phyloP scores from a whole-genome alignment of 495 filamentous ascomycete species.

The Usnea hakonensis region DNA sequence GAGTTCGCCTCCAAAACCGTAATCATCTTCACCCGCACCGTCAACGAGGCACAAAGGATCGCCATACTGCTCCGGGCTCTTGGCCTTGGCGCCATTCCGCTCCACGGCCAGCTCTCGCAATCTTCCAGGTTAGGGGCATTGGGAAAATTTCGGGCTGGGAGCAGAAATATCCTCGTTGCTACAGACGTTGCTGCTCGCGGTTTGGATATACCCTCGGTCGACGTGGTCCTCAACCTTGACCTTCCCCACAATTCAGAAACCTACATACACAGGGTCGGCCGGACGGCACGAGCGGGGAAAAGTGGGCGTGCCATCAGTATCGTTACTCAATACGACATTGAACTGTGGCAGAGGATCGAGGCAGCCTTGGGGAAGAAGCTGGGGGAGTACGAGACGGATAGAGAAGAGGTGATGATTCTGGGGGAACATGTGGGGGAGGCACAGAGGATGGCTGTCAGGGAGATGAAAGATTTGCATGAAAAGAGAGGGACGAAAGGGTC shows the following conservation, averaged over 20 bases:
- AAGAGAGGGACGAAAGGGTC: slow-evolving; percentile 60
- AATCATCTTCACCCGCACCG: slow-evolving; percentile 90
- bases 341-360: slow-evolving; percentile 81
- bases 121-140: slow-evolving; percentile 74
- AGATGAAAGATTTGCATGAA: slow-evolving; percentile 80
- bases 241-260: slow-evolving; percentile 78
- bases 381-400: slow-evolving; percentile 54
- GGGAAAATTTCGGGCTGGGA: slow-evolving; percentile 73
- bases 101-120: slow-evolving; percentile 87
- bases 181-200: slow-evolving; percentile 93
- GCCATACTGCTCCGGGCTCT: slow-evolving; percentile 73
- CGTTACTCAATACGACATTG: slow-evolving; percentile 87
- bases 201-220: slow-evolving; percentile 89
- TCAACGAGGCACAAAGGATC: slow-evolving; percentile 80
- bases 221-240: slow-evolving; percentile 83
- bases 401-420: slow-evolving; percentile 85
- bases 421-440: slow-evolving; percentile 73
- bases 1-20: slow-evolving; percentile 73
- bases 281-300: slow-evolving; percentile 86
- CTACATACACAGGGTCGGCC: slow-evolving; percentile 90
- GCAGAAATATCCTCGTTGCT: slow-evolving; percentile 79
- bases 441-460: slow-evolving; percentile 67
- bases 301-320: slow-evolving; percentile 74
- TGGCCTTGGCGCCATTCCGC: slow-evolving; percentile 77
- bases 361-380: slow-evolving; percentile 69